Evolutionary conservation across 305 asterid genomes (phyloP), one percentile per base, ranked within the genome.

Genomic region (Caryopteris hybrid): DNA sequence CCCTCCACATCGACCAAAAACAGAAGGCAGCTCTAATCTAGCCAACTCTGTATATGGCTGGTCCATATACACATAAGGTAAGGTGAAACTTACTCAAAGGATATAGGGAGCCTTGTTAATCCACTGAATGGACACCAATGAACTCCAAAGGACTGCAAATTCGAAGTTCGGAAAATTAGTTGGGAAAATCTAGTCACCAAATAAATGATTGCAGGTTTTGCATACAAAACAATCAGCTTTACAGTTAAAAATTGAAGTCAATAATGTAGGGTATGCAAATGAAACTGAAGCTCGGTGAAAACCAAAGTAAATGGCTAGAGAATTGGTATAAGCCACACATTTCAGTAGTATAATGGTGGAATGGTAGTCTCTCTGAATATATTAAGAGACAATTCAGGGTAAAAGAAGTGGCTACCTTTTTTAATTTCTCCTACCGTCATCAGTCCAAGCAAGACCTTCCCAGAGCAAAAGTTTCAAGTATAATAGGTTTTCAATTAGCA

Each of bases 41-140:
- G 4, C 2, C 31, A 25, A 25, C 31, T 25, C 31, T 25, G 4
- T 1, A 4, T 25, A 25, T 25, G 4, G 3, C 4, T 25, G 59
- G 45, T 66, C 12, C 55, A 64, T 66, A 29, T 46, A 59, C 17
- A 52, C 53, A 17, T 8, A 47, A 27, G 20, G 55, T 17, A 68
- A 51, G 34, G 36, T 48, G 70, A 53, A 63, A 68, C 96, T 83
- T 80, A 89, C 96, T 89, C 95, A 61, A 85, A 87, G 64, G 92
- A 80, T 39, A 90, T 71, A 63, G 86, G 91, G 60, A 85, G 72
- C 78, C 90, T 85, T 43, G 94, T 73, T 75, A 86, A 64, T 61
- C 96, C 93, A 69, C 80, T 76, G 79, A 83, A 79, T 16, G 95
- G 95, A 73, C 95, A 87, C 96, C 96, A 89, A 57, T 89, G 94